Evolutionary conservation across 495 filamentous ascomycete species (phyloP).

Genomic region (Trichoderma erinaceum): DNA sequence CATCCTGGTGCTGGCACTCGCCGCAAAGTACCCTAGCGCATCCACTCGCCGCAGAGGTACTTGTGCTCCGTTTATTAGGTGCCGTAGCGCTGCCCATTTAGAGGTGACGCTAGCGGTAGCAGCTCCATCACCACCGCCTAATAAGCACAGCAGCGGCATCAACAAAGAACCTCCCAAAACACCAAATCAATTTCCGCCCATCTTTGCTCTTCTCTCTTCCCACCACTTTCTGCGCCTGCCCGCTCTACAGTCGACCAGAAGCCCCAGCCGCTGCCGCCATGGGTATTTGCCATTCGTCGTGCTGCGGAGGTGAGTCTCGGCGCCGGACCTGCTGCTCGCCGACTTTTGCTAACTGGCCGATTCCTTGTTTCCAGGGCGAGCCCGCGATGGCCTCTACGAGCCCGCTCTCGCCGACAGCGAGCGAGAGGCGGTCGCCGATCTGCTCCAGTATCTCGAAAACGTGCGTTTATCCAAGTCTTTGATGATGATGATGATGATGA

Average conservation of each 20-base stretch:
- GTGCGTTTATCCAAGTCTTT: conserved; percentile 38
- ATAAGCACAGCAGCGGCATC: not conserved
- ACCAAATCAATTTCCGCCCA: not conserved
- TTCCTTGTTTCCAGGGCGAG: conserved; percentile 53
- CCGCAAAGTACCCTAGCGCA: not conserved
- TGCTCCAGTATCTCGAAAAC: conserved; percentile 93
- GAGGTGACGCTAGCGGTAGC: conserved; percentile 11
- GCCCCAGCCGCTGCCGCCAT: conserved; percentile 27
- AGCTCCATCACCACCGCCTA: conserved; percentile 16
- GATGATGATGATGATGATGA: conserved; percentile 12
- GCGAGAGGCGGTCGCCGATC: conserved; percentile 92
- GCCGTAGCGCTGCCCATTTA: not conserved
- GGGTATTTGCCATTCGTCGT: conserved; percentile 36
- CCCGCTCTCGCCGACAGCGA: conserved; percentile 93
- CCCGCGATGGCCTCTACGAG: conserved; percentile 91
- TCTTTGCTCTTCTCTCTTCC: not conserved
- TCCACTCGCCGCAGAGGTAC: not conserved
- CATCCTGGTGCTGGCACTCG: not conserved
- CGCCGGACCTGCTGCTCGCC: not conserved
- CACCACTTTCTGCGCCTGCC: conserved; percentile 9
- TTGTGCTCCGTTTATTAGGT: not conserved
- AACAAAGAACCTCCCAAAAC: not conserved
- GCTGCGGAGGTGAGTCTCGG: conserved; percentile 33
- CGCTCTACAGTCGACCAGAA: conserved; percentile 16
- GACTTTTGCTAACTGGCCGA: conserved; percentile 16